phyloP scores from a whole-genome alignment of 1,139 yeast species.

The Kodamaea suecica region DNA sequence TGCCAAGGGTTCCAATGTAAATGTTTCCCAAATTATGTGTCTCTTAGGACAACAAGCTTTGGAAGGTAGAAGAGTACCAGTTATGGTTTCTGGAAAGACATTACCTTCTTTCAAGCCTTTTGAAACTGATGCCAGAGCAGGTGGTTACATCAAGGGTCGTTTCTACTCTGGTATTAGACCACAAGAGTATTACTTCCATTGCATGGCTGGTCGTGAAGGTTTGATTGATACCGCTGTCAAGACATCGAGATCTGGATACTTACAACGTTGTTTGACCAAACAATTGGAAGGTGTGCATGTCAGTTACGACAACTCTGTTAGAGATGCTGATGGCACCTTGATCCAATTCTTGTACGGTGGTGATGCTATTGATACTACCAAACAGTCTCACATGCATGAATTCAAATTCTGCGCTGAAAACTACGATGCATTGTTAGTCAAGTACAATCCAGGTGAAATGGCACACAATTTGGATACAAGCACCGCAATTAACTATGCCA shows the following conservation, averaged over 20 bases:
- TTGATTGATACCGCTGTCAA: conserved; percentile 98
- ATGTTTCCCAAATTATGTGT: conserved; percentile 99
- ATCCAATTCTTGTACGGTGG: conserved; percentile 97
- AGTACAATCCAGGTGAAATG: conserved; percentile 81
- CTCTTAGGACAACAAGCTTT: conserved; percentile 97
- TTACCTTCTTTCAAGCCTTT: conserved; percentile 94
- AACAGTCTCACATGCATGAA: conserved; percentile 91
- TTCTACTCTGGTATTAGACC: conserved; percentile 98
- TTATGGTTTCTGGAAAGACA: conserved; percentile 98
- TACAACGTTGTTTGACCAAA: conserved; percentile 97
- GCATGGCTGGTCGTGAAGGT: conserved; percentile 99
- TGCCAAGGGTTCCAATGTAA: conserved; percentile 98
- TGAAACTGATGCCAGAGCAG: conserved; percentile 97
- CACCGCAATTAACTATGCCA: conserved; percentile 72
- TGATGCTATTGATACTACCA: conserved; percentile 90
- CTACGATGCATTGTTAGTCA: conserved; percentile 78
- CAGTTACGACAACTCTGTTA: conserved; percentile 89
- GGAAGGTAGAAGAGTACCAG: conserved; percentile 99
- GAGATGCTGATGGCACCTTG: conserved; percentile 93
- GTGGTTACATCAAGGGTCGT: conserved; percentile 96
- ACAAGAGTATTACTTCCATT: conserved; percentile 99
- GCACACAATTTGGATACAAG: conserved; percentile 77
- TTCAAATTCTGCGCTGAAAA: conserved; percentile 92
- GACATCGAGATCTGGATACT: conserved; percentile 96
- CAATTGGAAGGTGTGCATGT: conserved; percentile 97